Evolutionary conservation across 2,329 filamentous ascomycete species (phyloP).

Genomic region (Didymella pinodella): DNA sequence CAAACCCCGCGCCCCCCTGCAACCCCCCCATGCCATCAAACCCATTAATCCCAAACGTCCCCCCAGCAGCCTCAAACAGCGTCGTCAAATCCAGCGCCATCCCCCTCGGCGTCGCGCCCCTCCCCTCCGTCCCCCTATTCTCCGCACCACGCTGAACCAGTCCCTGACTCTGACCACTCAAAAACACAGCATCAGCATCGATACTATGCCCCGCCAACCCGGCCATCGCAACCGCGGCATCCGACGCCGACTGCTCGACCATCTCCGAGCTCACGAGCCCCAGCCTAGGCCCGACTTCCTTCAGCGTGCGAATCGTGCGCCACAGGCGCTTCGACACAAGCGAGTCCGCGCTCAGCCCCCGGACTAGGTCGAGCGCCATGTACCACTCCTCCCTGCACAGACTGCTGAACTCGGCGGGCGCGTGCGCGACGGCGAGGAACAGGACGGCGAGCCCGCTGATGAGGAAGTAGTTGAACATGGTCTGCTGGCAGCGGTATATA

Average conservation of each 20-base stretch:
- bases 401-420: slow-evolving; percentile 73
- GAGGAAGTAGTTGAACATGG: slow-evolving; percentile 83
- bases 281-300: slow-evolving; percentile 74
- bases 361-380: slow-evolving; percentile 76
- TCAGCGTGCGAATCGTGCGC: slow-evolving; percentile 74
- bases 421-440: slow-evolving; percentile 79
- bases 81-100: slow-evolving; percentile 70
- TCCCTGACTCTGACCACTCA: too few relatives aligned
- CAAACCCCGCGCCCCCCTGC: not conserved
- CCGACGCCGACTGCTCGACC: slow-evolving; percentile 68
- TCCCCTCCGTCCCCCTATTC: too few relatives aligned
- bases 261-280: slow-evolving; percentile 62
- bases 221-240: slow-evolving; percentile 71
- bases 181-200: slow-evolving; percentile 55
- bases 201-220: slow-evolving; percentile 69
- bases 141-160: too few relatives aligned
- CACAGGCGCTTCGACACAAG: slow-evolving; percentile 77
- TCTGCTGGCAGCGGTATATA: slow-evolving; percentile 74
- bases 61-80: slow-evolving; percentile 69
- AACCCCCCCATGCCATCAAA: slow-evolving; percentile 37
- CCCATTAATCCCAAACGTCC: slow-evolving; percentile 45
- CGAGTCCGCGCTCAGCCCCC: slow-evolving; percentile 74
- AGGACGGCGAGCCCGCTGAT: slow-evolving; percentile 77
- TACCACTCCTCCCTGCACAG: slow-evolving; percentile 79
- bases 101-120: slow-evolving; percentile 54